Evolutionary conservation across 2,329 filamentous ascomycete genomes (phyloP).

Genomic region (Aureobasidium musti): DNA sequence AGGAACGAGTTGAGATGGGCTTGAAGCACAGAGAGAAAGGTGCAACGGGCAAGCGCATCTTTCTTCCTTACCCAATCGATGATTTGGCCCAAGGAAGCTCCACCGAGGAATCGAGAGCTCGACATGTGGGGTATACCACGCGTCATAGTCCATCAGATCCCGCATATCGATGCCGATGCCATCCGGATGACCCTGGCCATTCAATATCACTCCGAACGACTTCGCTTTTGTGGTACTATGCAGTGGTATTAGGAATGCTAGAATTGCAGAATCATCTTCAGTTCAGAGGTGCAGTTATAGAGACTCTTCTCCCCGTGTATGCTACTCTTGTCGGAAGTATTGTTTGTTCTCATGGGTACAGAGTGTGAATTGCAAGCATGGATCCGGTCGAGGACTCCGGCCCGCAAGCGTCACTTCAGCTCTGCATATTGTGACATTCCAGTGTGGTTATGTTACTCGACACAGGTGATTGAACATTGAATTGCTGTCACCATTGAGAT

Average conservation of each 20-base stretch:
- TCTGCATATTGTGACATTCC: too few relatives aligned
- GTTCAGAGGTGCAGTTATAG: too few relatives aligned
- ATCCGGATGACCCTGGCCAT: not conserved
- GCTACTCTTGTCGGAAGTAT: too few relatives aligned
- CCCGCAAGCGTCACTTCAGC: too few relatives aligned
- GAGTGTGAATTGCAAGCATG: too few relatives aligned
- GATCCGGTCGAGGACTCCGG: too few relatives aligned
- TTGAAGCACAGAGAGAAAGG: not conserved
- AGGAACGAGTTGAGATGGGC: not conserved
- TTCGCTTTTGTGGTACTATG: too few relatives aligned
- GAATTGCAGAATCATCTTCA: too few relatives aligned
- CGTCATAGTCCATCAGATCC: constrained; percentile 8
- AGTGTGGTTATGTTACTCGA: not conserved
- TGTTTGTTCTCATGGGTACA: too few relatives aligned
- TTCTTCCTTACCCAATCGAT: not conserved
- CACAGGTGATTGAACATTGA: not conserved
- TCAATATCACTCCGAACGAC: not conserved
- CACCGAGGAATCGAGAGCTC: constrained; percentile 6
- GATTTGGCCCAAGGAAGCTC: not conserved
- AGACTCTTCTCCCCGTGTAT: too few relatives aligned
- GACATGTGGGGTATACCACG: constrained; percentile 9
- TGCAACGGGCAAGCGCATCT: constrained; percentile 1
- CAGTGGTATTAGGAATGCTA: too few relatives aligned
- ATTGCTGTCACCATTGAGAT: not conserved
- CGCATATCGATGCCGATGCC: not conserved